These are phyloP conservation scores for Cercophora newfieldiana DNA, from an alignment of 495 filamentous ascomycete genomes.

Conservation along the genomic window DNA sequence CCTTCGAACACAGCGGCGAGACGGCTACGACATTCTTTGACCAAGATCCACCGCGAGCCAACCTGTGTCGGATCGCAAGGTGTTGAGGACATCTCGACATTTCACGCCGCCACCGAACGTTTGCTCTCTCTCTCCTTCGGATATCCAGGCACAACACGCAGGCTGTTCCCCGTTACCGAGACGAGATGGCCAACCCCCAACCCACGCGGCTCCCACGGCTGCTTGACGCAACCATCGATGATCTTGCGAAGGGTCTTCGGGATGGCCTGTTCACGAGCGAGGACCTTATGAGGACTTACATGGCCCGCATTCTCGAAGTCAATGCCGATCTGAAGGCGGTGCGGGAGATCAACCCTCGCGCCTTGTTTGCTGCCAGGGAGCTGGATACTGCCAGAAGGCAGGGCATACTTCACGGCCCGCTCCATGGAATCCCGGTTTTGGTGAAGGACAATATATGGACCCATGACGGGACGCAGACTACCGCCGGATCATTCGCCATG, in stretches of 20 bases:
- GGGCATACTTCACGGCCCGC: conserved; percentile 39
- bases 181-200: too few species aligned
- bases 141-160: too few species aligned
- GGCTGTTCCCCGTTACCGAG: too few species aligned
- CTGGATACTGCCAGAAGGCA: conserved; percentile 33
- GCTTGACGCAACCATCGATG: conserved; percentile 48
- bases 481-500: conserved; percentile 59
- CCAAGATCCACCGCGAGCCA: too few species aligned
- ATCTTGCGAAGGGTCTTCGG: conserved; percentile 52
- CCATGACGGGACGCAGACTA: conserved; percentile 62
- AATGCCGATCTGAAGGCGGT: conserved; percentile 42
- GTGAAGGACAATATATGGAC: conserved; percentile 75
- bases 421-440: conserved; percentile 68
- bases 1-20: too few species aligned
- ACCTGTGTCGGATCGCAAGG: too few species aligned
- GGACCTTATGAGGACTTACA: conserved; percentile 55
- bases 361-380: conserved; percentile 36
- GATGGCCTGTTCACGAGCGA: conserved; percentile 58
- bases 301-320: conserved; percentile 43
- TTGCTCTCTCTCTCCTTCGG: too few species aligned
- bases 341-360: conserved; percentile 50
- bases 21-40: too few species aligned
- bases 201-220: not conserved
- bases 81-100: too few species aligned
- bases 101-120: too few species aligned